phyloP scores from a whole-genome alignment of 306 rosid species.

The Prunus armeniaca region DNA sequence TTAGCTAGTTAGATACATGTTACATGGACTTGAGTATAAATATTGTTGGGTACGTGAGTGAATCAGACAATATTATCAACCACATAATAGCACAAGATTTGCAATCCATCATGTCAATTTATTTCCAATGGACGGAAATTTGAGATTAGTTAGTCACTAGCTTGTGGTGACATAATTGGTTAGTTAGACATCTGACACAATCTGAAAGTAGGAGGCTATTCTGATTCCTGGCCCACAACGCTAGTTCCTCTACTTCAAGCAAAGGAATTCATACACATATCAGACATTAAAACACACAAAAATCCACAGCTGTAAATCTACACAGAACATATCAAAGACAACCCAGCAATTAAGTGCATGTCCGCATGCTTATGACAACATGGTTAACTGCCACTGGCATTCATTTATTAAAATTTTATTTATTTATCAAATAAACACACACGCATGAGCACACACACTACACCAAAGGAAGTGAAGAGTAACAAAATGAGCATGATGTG shows the following conservation, averaged over 20 bases:
- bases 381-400: neutral
- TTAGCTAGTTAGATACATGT: neutral
- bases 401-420: neutral
- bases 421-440: neutral
- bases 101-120: too few species aligned
- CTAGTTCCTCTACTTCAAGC: neutral
- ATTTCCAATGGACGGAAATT: too few species aligned
- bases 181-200: neutral
- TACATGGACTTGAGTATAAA: neutral
- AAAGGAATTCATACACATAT: neutral
- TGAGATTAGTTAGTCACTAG: too few species aligned
- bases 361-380: neutral
- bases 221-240: neutral
- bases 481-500: neutral
- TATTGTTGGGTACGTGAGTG: neutral
- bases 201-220: neutral
- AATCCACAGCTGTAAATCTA: neutral
- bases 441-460: neutral
- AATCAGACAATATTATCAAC: too few species aligned
- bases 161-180: neutral
- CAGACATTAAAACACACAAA: neutral
- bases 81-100: too few species aligned
- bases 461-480: neutral
- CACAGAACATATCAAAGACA: neutral
- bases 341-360: neutral